Percentiles rank a stretch among this genome's conserved stretches.
Evolutionary conservation across 2,329 filamentous ascomycete genomes (phyloP).

Genomic region (Botrytis byssoidea): DNA sequence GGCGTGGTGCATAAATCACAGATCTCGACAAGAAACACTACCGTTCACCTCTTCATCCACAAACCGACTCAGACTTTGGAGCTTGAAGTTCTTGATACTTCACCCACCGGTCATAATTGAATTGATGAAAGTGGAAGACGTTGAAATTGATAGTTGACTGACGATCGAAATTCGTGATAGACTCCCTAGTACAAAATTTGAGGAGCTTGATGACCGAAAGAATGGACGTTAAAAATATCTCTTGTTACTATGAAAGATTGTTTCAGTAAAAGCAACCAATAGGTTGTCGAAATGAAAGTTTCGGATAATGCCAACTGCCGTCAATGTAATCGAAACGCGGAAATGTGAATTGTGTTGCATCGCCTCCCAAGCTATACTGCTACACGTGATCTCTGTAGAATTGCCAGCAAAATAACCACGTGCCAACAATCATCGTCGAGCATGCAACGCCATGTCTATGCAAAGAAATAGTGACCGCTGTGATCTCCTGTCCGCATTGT

Average conservation of each 20-base stretch:
- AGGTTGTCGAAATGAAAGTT: no score
- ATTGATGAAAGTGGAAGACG: not conserved
- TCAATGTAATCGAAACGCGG: no score
- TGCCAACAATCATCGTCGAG: no score
- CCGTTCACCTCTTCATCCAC: not conserved
- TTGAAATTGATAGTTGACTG: slow-evolving; percentile 27
- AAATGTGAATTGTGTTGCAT: no score
- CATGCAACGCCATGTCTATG: no score
- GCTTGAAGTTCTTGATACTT: not conserved
- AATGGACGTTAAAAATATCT: no score
- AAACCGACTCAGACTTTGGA: not conserved
- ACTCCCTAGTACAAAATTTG: not conserved
- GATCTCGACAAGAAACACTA: not conserved
- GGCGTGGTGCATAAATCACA: not conserved
- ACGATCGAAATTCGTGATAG: slow-evolving; percentile 26
- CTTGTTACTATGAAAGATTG: no score
- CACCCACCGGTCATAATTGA: not conserved
- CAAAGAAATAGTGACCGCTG: no score
- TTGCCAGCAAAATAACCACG: no score
- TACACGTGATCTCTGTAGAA: not conserved
- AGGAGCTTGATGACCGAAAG: not conserved
- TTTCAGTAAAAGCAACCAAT: no score
- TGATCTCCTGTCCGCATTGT: not conserved
- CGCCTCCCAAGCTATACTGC: not conserved
- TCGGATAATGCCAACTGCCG: no score